These are phyloP conservation scores for Taiozyma onychis DNA, from an alignment of 1,139 yeast species.

Conservation along the genomic window DNA sequence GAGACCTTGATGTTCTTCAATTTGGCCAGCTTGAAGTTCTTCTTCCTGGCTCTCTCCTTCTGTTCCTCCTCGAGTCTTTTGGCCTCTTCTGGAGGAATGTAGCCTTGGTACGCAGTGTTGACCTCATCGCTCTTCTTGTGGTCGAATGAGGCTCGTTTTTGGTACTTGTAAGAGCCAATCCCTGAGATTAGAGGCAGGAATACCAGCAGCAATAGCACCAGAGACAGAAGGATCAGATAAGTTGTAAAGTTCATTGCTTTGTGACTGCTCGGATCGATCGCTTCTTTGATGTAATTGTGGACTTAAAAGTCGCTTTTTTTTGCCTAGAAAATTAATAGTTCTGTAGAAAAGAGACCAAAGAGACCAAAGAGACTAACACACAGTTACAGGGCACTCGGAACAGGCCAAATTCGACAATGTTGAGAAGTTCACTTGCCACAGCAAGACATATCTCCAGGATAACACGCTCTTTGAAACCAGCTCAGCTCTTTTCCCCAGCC, in stretches of 20 bases:
- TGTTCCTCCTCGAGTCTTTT: conserved; percentile 6
- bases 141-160: neutral
- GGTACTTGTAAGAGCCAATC: conserved; percentile 15
- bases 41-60: neutral
- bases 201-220: conserved; percentile 11
- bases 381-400: neutral
- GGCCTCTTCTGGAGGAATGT: conserved; percentile 22
- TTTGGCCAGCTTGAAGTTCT: conserved; percentile 7
- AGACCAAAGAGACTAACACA: neutral
- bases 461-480: neutral
- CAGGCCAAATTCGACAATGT: neutral
- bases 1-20: conserved; percentile 14
- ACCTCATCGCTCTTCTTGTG: conserved; percentile 3
- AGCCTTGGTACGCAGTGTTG: conserved; percentile 8
- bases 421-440: neutral
- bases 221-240: conserved; percentile 7
- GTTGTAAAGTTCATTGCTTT: conserved; percentile 6
- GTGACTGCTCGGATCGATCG: neutral
- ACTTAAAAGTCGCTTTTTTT: neutral
- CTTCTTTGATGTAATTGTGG: neutral
- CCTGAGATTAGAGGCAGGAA: conserved; percentile 21
- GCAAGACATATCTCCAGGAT: neutral
- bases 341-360: neutral
- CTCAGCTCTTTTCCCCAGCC: neutral
- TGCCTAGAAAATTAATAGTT: neutral